phyloP scores from a whole-genome alignment of 371 early-diverging fungal genomes.

The Dipsacomyces acuminosporus region DNA sequence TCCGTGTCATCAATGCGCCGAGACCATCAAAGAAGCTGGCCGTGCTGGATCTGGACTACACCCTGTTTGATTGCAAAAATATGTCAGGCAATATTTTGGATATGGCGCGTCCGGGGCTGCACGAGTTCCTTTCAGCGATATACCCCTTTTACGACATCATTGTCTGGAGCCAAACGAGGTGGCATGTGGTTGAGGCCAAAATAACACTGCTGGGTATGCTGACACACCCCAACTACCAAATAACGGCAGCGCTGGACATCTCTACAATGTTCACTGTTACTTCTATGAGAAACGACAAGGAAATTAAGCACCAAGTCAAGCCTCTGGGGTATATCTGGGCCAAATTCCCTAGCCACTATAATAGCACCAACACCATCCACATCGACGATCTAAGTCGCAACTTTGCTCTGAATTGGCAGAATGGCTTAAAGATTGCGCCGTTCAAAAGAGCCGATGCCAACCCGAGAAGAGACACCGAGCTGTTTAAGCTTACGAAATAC shows the following conservation, averaged over 20 bases:
- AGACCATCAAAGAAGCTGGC: constrained; percentile 53
- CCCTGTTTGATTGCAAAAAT: constrained; percentile 57
- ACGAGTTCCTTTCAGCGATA: constrained; percentile 54
- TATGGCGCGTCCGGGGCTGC: constrained; percentile 58
- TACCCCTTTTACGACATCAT: constrained; percentile 59
- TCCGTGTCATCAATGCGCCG: constrained; percentile 52
- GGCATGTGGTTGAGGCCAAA: constrained; percentile 59
- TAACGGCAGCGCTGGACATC: constrained; percentile 57
- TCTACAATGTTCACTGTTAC: constrained; percentile 57
- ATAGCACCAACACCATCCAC: constrained; percentile 53
- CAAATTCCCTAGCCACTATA: constrained; percentile 49
- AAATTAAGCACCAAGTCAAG: constrained; percentile 56
- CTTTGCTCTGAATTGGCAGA: constrained; percentile 53
- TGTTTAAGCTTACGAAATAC: constrained; percentile 52
- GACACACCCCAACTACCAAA: constrained; percentile 53
- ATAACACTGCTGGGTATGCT: constrained; percentile 59
- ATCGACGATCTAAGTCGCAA: constrained; percentile 58
- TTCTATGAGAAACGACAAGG: constrained; percentile 48
- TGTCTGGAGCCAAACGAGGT: constrained; percentile 63
- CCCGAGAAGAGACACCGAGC: constrained; percentile 50
- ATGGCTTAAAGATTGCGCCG: constrained; percentile 56
- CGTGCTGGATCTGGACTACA: constrained; percentile 64
- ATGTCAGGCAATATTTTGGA: constrained; percentile 50
- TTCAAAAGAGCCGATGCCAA: constrained; percentile 53
- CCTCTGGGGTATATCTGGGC: constrained; percentile 59